phyloP scores from a whole-genome alignment of 2,329 filamentous ascomycete genomes.

The Lecanicillium sp. region DNA sequence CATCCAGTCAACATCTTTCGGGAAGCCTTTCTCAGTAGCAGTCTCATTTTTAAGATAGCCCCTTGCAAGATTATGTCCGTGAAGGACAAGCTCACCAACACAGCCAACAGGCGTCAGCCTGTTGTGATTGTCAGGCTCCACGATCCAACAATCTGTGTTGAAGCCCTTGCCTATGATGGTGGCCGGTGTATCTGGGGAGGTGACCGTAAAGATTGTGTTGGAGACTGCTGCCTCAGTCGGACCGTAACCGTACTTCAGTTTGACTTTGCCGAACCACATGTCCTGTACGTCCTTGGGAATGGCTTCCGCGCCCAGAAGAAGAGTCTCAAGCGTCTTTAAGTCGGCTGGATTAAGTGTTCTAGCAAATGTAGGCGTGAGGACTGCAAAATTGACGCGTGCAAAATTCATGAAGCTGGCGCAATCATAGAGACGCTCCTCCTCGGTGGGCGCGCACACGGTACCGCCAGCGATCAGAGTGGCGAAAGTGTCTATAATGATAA shows the following conservation, averaged over 20 bases:
- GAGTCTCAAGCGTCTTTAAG: neutral
- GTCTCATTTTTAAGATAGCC: conserved; percentile 15
- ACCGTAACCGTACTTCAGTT: conserved; percentile 4
- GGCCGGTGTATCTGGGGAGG: neutral
- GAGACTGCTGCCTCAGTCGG: conserved; percentile 1
- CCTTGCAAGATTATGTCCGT: conserved; percentile 14
- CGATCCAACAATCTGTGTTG: conserved; percentile 8
- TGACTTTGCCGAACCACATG: neutral
- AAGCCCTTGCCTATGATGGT: neutral
- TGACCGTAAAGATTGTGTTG: neutral
- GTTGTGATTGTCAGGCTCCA: neutral
- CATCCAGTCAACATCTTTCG: neutral
- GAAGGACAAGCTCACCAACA: conserved; percentile 17
- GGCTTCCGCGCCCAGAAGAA: neutral
- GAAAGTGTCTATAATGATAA: conserved; percentile 3
- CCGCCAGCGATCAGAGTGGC: conserved; percentile 2
- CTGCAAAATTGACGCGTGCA: conserved; percentile 11
- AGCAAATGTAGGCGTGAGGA: conserved; percentile 4
- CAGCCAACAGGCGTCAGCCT: conserved; percentile 13
- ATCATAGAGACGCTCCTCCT: conserved; percentile 9
- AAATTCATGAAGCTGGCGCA: conserved; percentile 11
- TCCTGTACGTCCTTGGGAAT: neutral
- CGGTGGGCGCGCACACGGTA: conserved; percentile 12
- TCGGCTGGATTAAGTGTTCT: neutral
- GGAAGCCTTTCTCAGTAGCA: conserved; percentile 21